phyloP scores from a whole-genome alignment of 2,329 filamentous ascomycete genomes.

The Monosporascus sp. region DNA sequence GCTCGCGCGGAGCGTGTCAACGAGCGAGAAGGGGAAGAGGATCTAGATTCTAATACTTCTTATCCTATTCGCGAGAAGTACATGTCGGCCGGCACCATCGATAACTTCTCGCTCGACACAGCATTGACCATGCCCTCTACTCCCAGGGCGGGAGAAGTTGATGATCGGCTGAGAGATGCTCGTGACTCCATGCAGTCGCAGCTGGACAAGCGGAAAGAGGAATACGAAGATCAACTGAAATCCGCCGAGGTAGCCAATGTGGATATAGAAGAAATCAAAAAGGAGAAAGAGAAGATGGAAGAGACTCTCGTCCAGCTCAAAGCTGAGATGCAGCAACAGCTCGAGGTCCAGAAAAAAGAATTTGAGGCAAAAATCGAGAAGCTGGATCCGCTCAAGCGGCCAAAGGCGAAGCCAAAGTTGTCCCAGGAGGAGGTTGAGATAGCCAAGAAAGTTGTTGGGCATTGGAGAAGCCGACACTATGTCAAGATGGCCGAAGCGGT shows the following conservation, averaged over 20 bases:
- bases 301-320: constrained; percentile 72
- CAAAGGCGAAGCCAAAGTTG: constrained; percentile 57
- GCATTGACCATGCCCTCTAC: constrained; percentile 92
- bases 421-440: constrained; percentile 67
- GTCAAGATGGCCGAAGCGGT: constrained; percentile 92
- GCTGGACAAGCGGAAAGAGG: constrained; percentile 77
- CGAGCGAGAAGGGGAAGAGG: constrained; percentile 75
- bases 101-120: constrained; percentile 95
- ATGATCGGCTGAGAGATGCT: constrained; percentile 67
- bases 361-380: constrained; percentile 82
- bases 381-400: constrained; percentile 59
- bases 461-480: constrained; percentile 81
- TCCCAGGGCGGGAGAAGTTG: constrained; percentile 70
- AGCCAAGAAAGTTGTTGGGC: constrained; percentile 60
- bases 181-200: constrained; percentile 80
- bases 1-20: constrained; percentile 72
- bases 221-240: constrained; percentile 73
- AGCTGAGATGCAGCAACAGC: constrained; percentile 80
- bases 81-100: constrained; percentile 86
- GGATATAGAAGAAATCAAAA: constrained; percentile 77
- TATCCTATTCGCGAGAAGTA: constrained; percentile 92
- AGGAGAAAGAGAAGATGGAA: constrained; percentile 82
- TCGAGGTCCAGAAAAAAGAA: constrained; percentile 75
- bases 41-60: constrained; percentile 82
- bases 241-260: constrained; percentile 68